Conservation (phyloP, 306 rosid species). For the barrel medic (Medicago truncatula) region MtrunA17r5.0-ANR NC_053042.1:20084001-20084500, state of each 20-base stretch:
- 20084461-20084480: constrained; percentile 65
- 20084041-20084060: background rate
- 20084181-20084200: constrained; percentile 17
- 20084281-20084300: constrained; percentile 58
- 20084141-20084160: constrained; percentile 42
- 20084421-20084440: constrained; percentile 39
- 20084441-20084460: constrained; percentile 56
- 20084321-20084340: constrained; percentile 36
- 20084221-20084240: background rate
- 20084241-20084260: constrained; percentile 16
- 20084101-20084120: no score
- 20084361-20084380: constrained; percentile 44
- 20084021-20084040: background rate
- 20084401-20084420: constrained; percentile 45
- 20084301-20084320: constrained; percentile 34
- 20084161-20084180: constrained; percentile 50
- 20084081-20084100: background rate
- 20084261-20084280: constrained; percentile 55
- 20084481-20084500: no score
- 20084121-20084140: background rate
- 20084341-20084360: constrained; percentile 56
- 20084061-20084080: background rate
- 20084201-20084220: constrained; percentile 39
- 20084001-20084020: background rate
- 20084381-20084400: constrained; percentile 36